Conservation (phyloP, 2,329 filamentous ascomycete species). For the Chaetoscypha palmicola region DNA sequence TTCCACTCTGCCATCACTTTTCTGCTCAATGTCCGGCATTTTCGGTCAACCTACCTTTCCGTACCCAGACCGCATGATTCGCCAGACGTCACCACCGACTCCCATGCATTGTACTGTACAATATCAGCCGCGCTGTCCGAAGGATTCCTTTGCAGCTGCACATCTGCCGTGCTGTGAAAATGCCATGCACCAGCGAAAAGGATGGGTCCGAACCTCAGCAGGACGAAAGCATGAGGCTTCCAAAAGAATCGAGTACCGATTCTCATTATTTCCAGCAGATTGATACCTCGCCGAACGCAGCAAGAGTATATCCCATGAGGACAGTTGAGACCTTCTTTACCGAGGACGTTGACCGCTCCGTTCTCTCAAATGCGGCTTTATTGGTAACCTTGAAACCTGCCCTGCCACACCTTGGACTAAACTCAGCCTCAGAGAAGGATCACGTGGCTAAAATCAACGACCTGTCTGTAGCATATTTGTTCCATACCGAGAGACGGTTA, state of each 20-base stretch:
- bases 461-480: neutral
- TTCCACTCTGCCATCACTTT: neutral
- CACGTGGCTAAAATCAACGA: neutral
- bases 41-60: neutral
- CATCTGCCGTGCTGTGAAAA: constrained; percentile 1
- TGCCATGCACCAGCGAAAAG: neutral
- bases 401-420: too few species aligned
- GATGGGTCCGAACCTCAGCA: neutral
- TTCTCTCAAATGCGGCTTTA: neutral
- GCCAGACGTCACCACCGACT: neutral
- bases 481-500: neutral
- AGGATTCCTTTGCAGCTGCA: constrained; percentile 1
- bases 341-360: too few species aligned
- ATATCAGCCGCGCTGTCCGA: neutral
- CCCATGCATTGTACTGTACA: too few species aligned
- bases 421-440: neutral
- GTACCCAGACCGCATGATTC: neutral
- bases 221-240: neutral
- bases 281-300: neutral
- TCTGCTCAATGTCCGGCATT: neutral
- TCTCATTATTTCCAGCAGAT: neutral
- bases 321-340: too few species aligned
- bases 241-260: neutral
- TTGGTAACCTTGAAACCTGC: too few species aligned
- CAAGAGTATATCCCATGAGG: neutral